Evolutionary conservation across 176 grass and related monocot species (phyloP).

Genomic region (Eragrostis curvula): DNA sequence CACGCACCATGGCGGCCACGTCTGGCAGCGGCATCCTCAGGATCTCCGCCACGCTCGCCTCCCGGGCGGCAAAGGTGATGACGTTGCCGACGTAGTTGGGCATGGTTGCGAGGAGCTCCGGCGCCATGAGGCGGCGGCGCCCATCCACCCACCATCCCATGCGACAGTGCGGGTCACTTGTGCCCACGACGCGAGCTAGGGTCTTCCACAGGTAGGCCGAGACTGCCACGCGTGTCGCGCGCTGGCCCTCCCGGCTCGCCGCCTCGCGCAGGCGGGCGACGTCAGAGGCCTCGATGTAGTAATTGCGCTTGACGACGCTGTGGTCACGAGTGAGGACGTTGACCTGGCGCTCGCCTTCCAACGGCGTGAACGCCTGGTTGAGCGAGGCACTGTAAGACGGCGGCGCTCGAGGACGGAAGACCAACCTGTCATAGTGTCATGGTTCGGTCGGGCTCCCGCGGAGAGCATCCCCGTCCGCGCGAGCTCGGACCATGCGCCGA

Average conservation of each 20-base stretch:
- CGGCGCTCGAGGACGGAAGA: constrained; percentile 37
- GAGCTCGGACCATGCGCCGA: constrained; percentile 36
- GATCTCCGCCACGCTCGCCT: constrained; percentile 42
- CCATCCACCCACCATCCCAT: constrained; percentile 43
- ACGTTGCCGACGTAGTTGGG: constrained; percentile 50
- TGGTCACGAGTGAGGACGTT: constrained; percentile 32
- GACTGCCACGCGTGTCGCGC: constrained; percentile 43
- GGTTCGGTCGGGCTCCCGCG: constrained; percentile 3
- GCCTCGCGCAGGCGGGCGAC: constrained; percentile 18
- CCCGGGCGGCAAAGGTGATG: constrained; percentile 22
- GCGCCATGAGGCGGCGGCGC: constrained; percentile 9
- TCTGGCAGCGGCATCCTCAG: background rate
- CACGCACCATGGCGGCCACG: constrained; percentile 37
- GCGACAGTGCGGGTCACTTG: constrained; percentile 40
- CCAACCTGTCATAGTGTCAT: constrained; percentile 47
- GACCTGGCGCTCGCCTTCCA: constrained; percentile 12
- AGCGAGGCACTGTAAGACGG: constrained; percentile 23
- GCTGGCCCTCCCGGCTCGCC: constrained; percentile 12
- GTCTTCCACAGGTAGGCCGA: constrained; percentile 61
- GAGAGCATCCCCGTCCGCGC: constrained; percentile 27
- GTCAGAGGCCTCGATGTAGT: constrained; percentile 37
- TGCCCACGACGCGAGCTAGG: constrained; percentile 30
- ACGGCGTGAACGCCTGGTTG: constrained; percentile 24
- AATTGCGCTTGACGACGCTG: constrained; percentile 41
- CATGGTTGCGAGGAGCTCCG: constrained; percentile 12